Evolutionary conservation across 2,329 filamentous ascomycete genomes (phyloP), one percentile per base, ranked within the genome.

Genomic region (Seiridium unicorne): DNA sequence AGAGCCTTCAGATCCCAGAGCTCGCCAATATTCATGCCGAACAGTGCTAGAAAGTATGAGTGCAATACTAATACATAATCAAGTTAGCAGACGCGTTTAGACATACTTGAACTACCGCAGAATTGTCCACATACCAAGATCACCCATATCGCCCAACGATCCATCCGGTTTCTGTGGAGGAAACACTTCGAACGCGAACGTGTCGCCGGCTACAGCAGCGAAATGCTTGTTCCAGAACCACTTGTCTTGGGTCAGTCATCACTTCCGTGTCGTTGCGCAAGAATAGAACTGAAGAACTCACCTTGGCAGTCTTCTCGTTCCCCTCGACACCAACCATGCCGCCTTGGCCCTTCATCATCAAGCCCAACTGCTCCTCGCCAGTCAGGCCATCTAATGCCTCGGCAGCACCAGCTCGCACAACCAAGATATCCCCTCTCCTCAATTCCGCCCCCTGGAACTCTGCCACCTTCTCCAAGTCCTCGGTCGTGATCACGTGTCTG

Each of bases 221-320:
- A 88, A 85, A 11, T 76, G 73, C 55, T 80, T 76, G 58, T 86
- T 79, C 83, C 84, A 87, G 18, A 87, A 72, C 84, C 84, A 88
- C 42, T 78, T 74, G 26, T 6, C 9, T 6, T 1, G 5, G 11
- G 44, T 51, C 35, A 42, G 36, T 5, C n/a, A 40, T 26, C 13
- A 9, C 8, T 31, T 36, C 57, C 5, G 34, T 4, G 18, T 44
- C 18, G 11, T n/a, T 35, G 18, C 11, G 51, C 34, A 34, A 26
- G 9, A 31, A 46, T 32, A 5, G 26, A 8, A 36, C 7, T 6
- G 8, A 10, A 36, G 38, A 18, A 10, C 13, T 51, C 51, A 57
- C 59, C 44, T 77, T 75, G 11, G 85, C 74, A 5, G 78, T 79
- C 4, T 75, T 76, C 13, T 79, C 73, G 2, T 77, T 78, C 0